Percentiles rank a stretch among this genome's conserved stretches.
phyloP scores from a whole-genome alignment of 2,329 filamentous ascomycete genomes.

The Penicillium glabrum region DNA sequence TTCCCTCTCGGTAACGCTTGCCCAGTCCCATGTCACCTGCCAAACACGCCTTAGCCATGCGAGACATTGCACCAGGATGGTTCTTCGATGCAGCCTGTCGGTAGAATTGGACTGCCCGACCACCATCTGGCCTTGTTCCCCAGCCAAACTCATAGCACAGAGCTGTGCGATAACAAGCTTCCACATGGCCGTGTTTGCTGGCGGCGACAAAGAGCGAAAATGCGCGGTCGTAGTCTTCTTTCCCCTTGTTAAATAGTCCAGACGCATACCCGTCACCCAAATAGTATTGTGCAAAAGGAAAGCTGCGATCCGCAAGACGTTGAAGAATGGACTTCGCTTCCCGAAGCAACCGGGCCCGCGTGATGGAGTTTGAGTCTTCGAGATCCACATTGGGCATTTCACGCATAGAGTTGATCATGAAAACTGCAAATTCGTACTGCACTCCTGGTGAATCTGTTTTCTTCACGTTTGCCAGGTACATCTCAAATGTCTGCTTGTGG shows the following conservation, averaged over 20 bases:
- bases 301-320: slow-evolving; percentile 79
- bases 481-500: slow-evolving; percentile 90
- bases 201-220: slow-evolving; percentile 92
- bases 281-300: slow-evolving; percentile 98
- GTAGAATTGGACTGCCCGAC: slow-evolving; percentile 92
- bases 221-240: slow-evolving; percentile 85
- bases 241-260: slow-evolving; percentile 91
- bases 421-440: slow-evolving; percentile 95
- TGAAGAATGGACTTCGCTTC: slow-evolving; percentile 91
- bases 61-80: slow-evolving; percentile 91
- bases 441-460: slow-evolving; percentile 89
- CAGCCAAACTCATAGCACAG: slow-evolving; percentile 98
- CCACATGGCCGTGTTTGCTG: slow-evolving; percentile 94
- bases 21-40: slow-evolving; percentile 82
- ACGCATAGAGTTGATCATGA: slow-evolving; percentile 85
- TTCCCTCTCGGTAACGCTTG: slow-evolving; percentile 82
- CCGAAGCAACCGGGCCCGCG: slow-evolving; percentile 67
- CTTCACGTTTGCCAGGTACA: slow-evolving; percentile 96
- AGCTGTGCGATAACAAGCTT: slow-evolving; percentile 89
- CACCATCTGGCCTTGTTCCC: slow-evolving; percentile 86
- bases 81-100: slow-evolving; percentile 87
- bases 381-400: slow-evolving; percentile 63
- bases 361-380: slow-evolving; percentile 41
- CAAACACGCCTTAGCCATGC: slow-evolving; percentile 86
- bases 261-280: slow-evolving; percentile 92